Conservation (phyloP, 352 stramenopile species). For the Aphanomyces stellatus region DNA sequence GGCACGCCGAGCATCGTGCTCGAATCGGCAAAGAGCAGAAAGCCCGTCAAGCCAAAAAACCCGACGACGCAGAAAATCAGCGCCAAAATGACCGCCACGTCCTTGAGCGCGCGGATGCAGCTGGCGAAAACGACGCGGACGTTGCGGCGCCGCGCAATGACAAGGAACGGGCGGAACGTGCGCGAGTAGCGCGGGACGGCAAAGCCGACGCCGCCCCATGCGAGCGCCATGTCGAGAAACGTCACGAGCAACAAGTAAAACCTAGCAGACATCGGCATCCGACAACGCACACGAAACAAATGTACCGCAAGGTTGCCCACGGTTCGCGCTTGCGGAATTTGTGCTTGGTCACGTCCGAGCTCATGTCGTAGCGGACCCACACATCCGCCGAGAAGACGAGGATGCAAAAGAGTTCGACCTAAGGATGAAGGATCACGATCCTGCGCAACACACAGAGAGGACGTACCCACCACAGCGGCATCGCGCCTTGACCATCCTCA, state of each 20-base stretch:
- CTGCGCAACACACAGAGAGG: background rate
- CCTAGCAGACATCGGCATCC: no score
- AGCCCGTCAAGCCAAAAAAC: constrained; percentile 71
- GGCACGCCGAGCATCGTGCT: constrained; percentile 38
- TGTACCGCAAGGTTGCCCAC: constrained; percentile 52
- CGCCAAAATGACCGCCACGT: constrained; percentile 61
- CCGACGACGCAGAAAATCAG: constrained; percentile 65
- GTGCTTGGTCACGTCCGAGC: constrained; percentile 64
- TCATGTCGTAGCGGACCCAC: constrained; percentile 75
- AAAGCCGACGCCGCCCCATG: constrained; percentile 34
- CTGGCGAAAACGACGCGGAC: constrained; percentile 81
- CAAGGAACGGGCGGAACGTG: constrained; percentile 64
- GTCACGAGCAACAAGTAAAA: constrained; percentile 50
- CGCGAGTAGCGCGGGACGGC: constrained; percentile 62
- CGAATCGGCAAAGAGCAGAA: constrained; percentile 66
- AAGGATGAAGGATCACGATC: no score
- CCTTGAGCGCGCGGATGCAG: constrained; percentile 57
- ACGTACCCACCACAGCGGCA: constrained; percentile 31
- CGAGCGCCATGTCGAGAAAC: constrained; percentile 38
- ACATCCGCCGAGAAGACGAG: constrained; percentile 54
- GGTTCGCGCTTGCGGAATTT: constrained; percentile 67
- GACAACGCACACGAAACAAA: no score
- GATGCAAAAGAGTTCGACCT: constrained; percentile 54
- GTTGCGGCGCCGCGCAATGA: constrained; percentile 67
- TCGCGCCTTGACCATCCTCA: constrained; percentile 28